Evolutionary conservation across 2,329 filamentous ascomycete species (phyloP), one percentile per base, ranked within the genome.

Genomic region (Nemania sp.): DNA sequence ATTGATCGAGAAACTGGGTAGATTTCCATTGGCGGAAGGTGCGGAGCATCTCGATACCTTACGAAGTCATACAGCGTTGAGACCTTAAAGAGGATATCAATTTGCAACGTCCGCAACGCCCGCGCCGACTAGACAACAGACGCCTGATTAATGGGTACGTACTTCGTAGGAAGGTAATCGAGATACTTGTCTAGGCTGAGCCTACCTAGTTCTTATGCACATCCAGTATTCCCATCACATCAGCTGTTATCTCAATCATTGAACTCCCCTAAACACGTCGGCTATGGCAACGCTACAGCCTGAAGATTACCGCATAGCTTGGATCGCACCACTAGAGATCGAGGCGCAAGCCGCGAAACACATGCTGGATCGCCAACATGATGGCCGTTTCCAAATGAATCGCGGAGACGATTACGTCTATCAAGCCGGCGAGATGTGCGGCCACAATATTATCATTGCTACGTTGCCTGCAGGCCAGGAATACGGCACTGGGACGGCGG

Each of bases 341-440:
- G 54, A 57, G 17, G 44, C 45, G 9, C 15, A 4, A n/a, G 37
- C 41, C 4, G 54, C 54, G 17, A 11, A 46, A 1, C 11, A n/a
- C 6, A 53, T 54, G 49, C 24, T 57, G 24, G 54, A 57, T 11
- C 24, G 44, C 20, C 19, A 5, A 7, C 54, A 54, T 6, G 15
- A 49, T 8, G 49, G 48, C 19, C 20, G 40, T 30, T 52, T 42
- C 26, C 26, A 14, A 9, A 49, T 49, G 40, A 12, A n/a, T 9
- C 40, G 43, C 11, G 49, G 43, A 5, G 44, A 56, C n/a, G 44
- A 49, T 19, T 52, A 56, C 6, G 40, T 52, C 3, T 56, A 40
- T 23, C 34, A 11, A 1, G 44, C 43, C 11, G 54, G 54, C 15
- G 49, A 52, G 2, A 37, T 52, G 14, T 23, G 31, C 14, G 45